Evolutionary conservation across 345 rosid genomes (phyloP).

Genomic region (Citrus hindsii): DNA sequence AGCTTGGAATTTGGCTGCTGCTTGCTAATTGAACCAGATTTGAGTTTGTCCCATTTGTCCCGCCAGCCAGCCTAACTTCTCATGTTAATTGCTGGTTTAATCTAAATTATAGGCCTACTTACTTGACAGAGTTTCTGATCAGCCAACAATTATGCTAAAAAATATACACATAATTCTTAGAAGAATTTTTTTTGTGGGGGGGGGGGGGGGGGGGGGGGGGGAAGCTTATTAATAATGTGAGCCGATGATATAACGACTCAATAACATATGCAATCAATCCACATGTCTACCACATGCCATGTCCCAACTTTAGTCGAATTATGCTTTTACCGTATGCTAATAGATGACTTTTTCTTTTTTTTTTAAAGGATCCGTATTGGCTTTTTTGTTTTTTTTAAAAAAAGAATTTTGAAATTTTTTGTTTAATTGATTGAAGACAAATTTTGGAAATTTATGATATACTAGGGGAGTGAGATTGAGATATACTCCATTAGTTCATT

Average conservation of each 20-base stretch:
- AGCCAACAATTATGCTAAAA: neutral
- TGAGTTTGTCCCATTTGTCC: neutral
- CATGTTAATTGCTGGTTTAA: neutral
- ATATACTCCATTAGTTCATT: neutral
- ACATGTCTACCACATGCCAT: conserved; percentile 8
- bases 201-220: too few relatives aligned
- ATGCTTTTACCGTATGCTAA: neutral
- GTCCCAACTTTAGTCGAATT: conserved; percentile 3
- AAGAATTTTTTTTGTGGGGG: too few relatives aligned
- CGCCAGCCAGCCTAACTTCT: neutral
- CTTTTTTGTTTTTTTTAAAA: too few relatives aligned
- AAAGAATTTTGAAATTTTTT: neutral
- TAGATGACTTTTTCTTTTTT: neutral
- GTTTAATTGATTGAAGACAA: neutral
- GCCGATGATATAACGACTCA: neutral
- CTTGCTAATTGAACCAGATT: neutral
- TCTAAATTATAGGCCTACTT: neutral
- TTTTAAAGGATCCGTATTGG: too few relatives aligned
- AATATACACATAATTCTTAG: neutral
- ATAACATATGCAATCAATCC: neutral
- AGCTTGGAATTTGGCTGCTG: neutral
- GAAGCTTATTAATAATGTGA: neutral
- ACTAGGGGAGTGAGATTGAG: neutral
- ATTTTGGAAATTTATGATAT: too few relatives aligned
- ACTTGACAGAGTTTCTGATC: neutral